These are phyloP conservation scores for Wickerhamomyces rabaulensis DNA, from an alignment of 805 yeast species.

Conservation along the genomic window DNA sequence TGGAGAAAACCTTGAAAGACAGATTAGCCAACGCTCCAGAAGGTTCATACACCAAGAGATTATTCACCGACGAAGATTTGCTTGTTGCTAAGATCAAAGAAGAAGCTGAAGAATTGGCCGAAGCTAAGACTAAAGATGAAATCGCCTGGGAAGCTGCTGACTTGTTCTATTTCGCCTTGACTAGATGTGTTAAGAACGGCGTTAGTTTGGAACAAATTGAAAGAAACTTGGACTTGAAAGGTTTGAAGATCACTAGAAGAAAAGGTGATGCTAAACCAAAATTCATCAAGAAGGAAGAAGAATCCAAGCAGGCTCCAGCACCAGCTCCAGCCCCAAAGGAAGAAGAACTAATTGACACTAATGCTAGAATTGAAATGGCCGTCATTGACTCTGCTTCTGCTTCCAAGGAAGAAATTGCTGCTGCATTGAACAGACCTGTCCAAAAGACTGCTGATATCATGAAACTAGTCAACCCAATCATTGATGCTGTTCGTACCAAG, in stretches of 20 bases:
- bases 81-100: conserved; percentile 86
- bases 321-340: conserved; percentile 16
- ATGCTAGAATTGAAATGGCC: conserved; percentile 22
- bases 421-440: conserved; percentile 86
- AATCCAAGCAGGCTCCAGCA: conserved; percentile 12
- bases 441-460: conserved; percentile 90
- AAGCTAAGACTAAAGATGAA: conserved; percentile 63
- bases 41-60: conserved; percentile 91
- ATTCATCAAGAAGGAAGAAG: conserved; percentile 41
- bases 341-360: conserved; percentile 22
- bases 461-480: conserved; percentile 88
- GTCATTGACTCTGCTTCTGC: conserved; percentile 45
- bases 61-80: conserved; percentile 72
- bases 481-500: conserved; percentile 63
- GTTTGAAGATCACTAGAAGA: conserved; percentile 83
- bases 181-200: conserved; percentile 72
- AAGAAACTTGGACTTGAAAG: conserved; percentile 75
- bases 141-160: conserved; percentile 98
- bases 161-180: conserved; percentile 67
- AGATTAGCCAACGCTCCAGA: conserved; percentile 71
- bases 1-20: conserved; percentile 61
- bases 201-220: conserved; percentile 80
- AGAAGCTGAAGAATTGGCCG: conserved; percentile 93
- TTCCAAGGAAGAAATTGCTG: conserved; percentile 41
- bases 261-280: conserved; percentile 93